These are phyloP conservation scores for Vicia faba DNA, from an alignment of 306 rosid genomes.

Conservation along the genomic window DNA sequence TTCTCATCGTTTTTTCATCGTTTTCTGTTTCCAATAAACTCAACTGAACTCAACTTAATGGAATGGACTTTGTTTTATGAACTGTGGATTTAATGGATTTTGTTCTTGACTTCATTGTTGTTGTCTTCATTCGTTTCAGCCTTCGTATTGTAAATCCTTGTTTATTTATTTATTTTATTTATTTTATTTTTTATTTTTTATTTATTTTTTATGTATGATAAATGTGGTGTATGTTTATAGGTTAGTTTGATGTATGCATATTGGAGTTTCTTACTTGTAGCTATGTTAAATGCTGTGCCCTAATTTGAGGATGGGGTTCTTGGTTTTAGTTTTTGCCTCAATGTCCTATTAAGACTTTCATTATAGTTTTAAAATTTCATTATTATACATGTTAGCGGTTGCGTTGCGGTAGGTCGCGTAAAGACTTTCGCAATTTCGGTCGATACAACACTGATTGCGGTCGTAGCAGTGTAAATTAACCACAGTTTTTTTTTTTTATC, in stretches of 20 bases:
- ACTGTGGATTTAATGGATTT: not conserved
- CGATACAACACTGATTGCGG: no score
- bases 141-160: not conserved
- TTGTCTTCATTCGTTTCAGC: constrained; percentile 6
- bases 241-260: constrained; percentile 28
- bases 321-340: not conserved
- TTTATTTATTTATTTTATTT: not conserved
- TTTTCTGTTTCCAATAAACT: not conserved
- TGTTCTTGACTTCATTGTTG: not conserved
- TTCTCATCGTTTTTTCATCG: not conserved
- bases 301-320: constrained; percentile 2
- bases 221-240: constrained; percentile 29
- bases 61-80: not conserved
- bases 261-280: constrained; percentile 3
- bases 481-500: no score
- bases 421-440: no score
- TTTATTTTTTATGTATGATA: not conserved
- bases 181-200: not conserved
- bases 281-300: constrained; percentile 5
- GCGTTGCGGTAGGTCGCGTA: no score
- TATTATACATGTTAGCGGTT: no score
- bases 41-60: constrained; percentile 6
- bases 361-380: not conserved
- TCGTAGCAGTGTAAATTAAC: no score
- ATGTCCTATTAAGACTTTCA: not conserved